phyloP scores from a whole-genome alignment of 2,329 filamentous ascomycete genomes.

The Apiospora sp. region DNA sequence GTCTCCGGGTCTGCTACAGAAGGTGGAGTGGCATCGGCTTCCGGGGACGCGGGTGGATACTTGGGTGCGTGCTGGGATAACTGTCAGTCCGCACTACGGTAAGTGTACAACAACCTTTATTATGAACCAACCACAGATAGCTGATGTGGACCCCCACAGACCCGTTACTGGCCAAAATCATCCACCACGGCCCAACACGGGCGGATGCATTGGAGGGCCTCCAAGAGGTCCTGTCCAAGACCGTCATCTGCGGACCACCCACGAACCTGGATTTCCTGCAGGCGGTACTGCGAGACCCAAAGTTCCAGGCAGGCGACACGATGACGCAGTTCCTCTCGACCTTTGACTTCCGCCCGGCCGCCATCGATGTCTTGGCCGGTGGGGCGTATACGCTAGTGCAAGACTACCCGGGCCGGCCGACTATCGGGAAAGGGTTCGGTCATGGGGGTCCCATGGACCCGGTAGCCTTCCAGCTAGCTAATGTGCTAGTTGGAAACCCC shows the following conservation, averaged over 20 bases:
- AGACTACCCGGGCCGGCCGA: conserved; percentile 64
- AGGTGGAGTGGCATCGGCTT: conserved; percentile 61
- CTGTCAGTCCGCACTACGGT: conserved; percentile 65
- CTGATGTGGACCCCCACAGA: background rate
- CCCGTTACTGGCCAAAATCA: background rate
- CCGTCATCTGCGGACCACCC: background rate
- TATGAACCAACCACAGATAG: no score
- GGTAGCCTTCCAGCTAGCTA: conserved; percentile 64
- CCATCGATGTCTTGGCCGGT: conserved; percentile 62
- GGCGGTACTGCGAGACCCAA: conserved; percentile 35
- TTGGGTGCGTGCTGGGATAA: conserved; percentile 66
- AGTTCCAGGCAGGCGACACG: conserved; percentile 58
- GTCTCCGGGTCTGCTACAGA: conserved; percentile 64
- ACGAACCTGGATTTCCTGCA: background rate
- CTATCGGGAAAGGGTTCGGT: conserved; percentile 64
- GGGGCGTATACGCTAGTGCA: conserved; percentile 67
- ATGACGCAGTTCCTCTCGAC: conserved; percentile 63
- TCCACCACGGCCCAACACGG: background rate
- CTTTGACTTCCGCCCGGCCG: conserved; percentile 58
- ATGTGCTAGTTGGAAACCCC: conserved; percentile 65
- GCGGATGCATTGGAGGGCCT: background rate
- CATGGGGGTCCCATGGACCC: conserved; percentile 69
- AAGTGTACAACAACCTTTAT: background rate
- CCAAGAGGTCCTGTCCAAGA: background rate
- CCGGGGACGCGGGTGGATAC: conserved; percentile 65